Conservation (phyloP, 2,329 filamentous ascomycete species). For the Magnaporthales sp. region DNA sequence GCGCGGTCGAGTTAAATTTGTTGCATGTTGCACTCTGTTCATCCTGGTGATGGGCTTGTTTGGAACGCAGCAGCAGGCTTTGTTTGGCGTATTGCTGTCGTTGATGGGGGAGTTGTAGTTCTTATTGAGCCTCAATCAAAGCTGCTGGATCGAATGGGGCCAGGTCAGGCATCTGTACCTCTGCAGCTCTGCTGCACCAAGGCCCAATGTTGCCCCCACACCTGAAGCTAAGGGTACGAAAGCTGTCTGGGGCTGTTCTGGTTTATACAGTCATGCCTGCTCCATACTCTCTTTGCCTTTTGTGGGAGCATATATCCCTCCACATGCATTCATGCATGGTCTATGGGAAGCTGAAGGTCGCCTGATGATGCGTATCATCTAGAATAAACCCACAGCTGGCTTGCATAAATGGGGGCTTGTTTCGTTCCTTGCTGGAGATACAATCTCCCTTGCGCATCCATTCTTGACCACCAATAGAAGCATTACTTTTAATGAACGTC, state of each 20-base stretch:
- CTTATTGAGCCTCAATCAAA: background rate
- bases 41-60: background rate
- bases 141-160: background rate
- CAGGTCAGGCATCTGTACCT: background rate
- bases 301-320: too few species aligned
- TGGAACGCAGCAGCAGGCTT: background rate
- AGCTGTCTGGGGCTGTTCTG: background rate
- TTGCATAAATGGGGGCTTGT: background rate
- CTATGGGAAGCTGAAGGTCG: background rate
- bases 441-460: too few species aligned
- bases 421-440: too few species aligned
- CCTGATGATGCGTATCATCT: background rate
- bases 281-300: background rate
- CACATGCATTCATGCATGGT: background rate
- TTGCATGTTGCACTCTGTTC: background rate
- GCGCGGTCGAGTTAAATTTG: background rate
- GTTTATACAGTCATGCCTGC: background rate
- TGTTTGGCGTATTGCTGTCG: background rate
- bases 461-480: too few species aligned
- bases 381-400: background rate
- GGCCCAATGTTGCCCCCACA: background rate
- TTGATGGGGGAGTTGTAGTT: background rate
- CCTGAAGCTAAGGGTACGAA: background rate
- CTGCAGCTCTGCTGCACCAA: background rate
- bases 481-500: too few species aligned